Conservation (phyloP, 129 eudicot species). For the Flaveria ramosissima region DNA sequence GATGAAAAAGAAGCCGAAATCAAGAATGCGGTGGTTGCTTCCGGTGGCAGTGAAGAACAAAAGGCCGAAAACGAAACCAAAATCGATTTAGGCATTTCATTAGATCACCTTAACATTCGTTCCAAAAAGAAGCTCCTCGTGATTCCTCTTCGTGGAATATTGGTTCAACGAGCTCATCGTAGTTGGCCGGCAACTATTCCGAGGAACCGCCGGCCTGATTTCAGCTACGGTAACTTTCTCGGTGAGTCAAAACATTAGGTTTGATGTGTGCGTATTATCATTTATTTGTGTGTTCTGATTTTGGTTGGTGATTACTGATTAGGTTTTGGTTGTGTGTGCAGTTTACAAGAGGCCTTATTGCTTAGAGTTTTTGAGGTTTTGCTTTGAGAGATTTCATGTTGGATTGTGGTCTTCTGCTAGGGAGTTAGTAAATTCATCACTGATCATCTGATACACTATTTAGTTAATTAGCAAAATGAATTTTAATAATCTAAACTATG, state of each 20-base stretch:
- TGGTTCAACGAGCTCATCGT: constrained; percentile 9
- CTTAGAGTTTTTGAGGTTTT: constrained; percentile 54
- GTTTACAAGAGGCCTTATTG: constrained; percentile 64
- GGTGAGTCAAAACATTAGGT: neutral
- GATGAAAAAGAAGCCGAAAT: neutral
- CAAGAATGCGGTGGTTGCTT: neutral
- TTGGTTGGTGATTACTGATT: neutral
- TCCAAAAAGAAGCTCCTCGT: neutral
- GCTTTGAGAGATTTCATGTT: constrained; percentile 65
- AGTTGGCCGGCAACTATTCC: neutral
- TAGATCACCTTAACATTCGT: neutral
- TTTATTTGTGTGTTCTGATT: neutral
- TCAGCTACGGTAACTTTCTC: neutral
- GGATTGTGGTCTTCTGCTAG: constrained; percentile 63
- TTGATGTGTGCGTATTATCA: neutral
- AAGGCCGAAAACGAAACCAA: constrained; percentile 16
- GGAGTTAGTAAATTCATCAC: constrained; percentile 39
- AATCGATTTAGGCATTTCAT: neutral
- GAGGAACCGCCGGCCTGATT: constrained; percentile 7
- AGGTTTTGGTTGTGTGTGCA: constrained; percentile 8
- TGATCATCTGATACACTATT: neutral
- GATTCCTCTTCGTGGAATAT: constrained; percentile 7
- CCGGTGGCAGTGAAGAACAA: constrained; percentile 18
- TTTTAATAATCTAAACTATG: no score
- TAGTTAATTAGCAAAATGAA: no score